These are phyloP conservation scores for Apiospora koreana DNA, from an alignment of 2,329 filamentous ascomycete genomes.

Conservation along the genomic window DNA sequence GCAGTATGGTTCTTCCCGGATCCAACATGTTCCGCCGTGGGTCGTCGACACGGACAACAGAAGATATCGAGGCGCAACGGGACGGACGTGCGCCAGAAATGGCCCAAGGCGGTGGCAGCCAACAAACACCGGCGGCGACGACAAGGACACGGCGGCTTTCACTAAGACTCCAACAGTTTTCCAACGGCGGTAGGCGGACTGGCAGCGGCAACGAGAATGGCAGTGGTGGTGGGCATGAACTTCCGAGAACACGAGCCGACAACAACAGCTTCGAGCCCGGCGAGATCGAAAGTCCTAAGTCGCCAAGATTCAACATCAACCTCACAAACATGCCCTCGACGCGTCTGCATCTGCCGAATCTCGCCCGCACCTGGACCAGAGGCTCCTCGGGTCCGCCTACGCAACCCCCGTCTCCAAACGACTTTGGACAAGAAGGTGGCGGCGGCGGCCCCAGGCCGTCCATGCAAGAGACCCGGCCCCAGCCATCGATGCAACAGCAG, in stretches of 20 bases:
- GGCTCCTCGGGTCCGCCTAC: constrained; percentile 24
- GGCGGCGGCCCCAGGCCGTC: not conserved
- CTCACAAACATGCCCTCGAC: constrained; percentile 42
- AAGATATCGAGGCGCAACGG: constrained; percentile 9
- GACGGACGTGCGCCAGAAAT: not conserved
- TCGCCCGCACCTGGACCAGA: constrained; percentile 40
- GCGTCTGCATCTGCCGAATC: constrained; percentile 42
- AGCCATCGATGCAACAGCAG: not conserved
- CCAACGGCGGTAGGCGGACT: not conserved
- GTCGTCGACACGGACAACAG: not conserved
- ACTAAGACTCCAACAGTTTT: not conserved
- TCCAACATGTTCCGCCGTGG: constrained; percentile 13
- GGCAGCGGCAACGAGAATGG: not conserved
- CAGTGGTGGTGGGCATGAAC: not conserved
- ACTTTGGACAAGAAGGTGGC: constrained; percentile 12
- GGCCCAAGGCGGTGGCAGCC: not conserved
- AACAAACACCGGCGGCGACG: not conserved
- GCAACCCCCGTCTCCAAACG: constrained; percentile 13
- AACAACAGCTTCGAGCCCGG: constrained; percentile 14
- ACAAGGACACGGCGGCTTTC: not conserved
- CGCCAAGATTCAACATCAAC: constrained; percentile 41
- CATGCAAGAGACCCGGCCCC: not conserved
- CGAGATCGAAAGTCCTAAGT: constrained; percentile 47
- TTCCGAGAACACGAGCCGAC: constrained; percentile 10
- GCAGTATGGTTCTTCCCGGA: constrained; percentile 13